Evolutionary conservation across 2,329 filamentous ascomycete species (phyloP), one percentile per base, ranked within the genome.

Genomic region (Fonsecaea multimorphosa): DNA sequence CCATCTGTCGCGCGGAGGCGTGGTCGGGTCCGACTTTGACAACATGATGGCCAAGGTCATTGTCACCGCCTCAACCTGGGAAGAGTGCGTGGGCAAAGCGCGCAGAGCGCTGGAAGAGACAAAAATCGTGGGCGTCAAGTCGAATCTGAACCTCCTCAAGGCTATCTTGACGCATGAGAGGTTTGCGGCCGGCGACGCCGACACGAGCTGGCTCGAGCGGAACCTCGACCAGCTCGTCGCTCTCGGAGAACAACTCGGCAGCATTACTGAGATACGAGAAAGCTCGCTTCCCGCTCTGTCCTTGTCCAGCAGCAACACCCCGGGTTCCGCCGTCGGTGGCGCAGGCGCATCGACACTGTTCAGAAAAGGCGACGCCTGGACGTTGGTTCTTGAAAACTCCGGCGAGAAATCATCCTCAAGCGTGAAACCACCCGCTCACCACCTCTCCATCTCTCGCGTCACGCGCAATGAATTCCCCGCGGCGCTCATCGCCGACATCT

Each of bases 391-490:
- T 1, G 74, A 80, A 1, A 74, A 82, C 8, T 68, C 73, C 46
- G 46, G 66, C 3, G 65, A 75, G 3, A 40, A 38, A 27, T n/a
- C 52, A 27, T n/a, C 52, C 36, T 29, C 34, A 27, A 27, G 24
- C 7, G n/a, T 38, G 22, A 56, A 56, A 19, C 68, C 72, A 64
- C 64, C 76, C 74, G 2, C 67, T 1, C 82, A 86, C 62, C 86
- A 88, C 68, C 74, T 89, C 4, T 78, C 81, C 62, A 75, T 89
- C 11, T 81, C 81, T 0, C 81, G 81, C 8, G 76, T 89, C 12
- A 77, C 86, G 0, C 82, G 82, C 29, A 88, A 89, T 72, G 85
- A 88, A 61, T 89, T 89, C 67, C 87, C 87, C 0, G 68, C 79
- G 1, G 81, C 82, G 0, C 77, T 89, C 0, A 74, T 81, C 1